Evolutionary conservation across 2,329 filamentous ascomycete genomes (phyloP), one percentile per base, ranked within the genome.

Genomic region (Fonsecaea nubica): DNA sequence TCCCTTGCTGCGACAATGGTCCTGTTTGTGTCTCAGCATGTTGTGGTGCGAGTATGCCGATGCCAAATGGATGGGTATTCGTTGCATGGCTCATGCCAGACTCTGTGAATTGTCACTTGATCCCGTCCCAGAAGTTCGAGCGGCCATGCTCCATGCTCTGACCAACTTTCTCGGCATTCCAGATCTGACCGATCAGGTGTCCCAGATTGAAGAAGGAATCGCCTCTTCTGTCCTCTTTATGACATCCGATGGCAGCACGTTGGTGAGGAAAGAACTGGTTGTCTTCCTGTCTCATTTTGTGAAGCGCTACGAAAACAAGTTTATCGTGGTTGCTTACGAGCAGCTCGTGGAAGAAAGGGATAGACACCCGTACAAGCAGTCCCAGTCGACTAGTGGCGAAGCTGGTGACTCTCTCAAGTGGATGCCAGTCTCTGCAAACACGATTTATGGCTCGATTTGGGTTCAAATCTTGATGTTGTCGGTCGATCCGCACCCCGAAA

Each of bases 251-350:
- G 95, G 94, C 38, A 97, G 93, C 74, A 92, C 93, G 32, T 89
- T 98, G 82, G 95, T 99, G 33, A 89, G 95, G 55, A 96, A 93
- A 76, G 95, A 99, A 78, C 84, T 98, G 42, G 82, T 97, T 2
- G 91, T 97, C 12, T 98, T 98, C 82, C 89, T 97, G 72, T 98
- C 95, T 0, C 90, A 91, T 33, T 97, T 97, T 75, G 89, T 96
- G 56, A 87, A 91, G 67, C 90, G 94, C 48, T 97, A 97, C 76
- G 90, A 96, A 79, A 92, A 89, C 76, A 96, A 96, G 72, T 96
- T 99, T 74, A 78, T 97, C 50, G 93, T 98, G 35, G 90, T 92
- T 1, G 93, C 94, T 4, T 98, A 90, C 77, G 95, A 99, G 76
- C 92, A 97, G 70, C 83, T 98, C 48, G 81, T 90, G 30, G 92